Evolutionary conservation across 176 grass and related monocot genomes (phyloP).

Genomic region (Phoenix dactylifera): DNA sequence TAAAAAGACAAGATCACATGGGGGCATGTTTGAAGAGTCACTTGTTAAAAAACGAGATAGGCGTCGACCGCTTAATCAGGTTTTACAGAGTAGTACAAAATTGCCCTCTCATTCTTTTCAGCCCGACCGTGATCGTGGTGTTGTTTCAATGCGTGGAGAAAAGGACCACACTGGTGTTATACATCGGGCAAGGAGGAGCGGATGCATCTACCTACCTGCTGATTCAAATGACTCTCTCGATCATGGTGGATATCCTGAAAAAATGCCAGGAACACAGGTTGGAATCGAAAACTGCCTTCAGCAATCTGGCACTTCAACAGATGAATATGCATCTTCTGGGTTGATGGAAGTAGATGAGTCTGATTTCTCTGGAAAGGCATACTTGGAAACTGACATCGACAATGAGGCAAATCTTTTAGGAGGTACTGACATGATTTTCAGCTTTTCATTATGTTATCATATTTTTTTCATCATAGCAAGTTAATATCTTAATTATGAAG

Average conservation of each 20-base stretch:
- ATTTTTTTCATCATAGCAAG: background rate
- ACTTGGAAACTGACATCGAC: conserved; percentile 69
- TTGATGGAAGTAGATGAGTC: conserved; percentile 40
- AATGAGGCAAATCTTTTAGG: conserved; percentile 49
- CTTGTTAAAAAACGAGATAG: conserved; percentile 58
- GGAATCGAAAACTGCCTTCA: conserved; percentile 59
- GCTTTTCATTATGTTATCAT: background rate
- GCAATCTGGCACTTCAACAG: conserved; percentile 44
- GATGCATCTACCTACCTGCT: conserved; percentile 44
- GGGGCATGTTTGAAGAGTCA: conserved; percentile 52
- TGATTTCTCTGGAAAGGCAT: conserved; percentile 58
- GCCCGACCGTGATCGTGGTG: conserved; percentile 33
- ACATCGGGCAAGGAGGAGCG: conserved; percentile 41
- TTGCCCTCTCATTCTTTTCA: conserved; percentile 24
- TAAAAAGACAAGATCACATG: conserved; percentile 45
- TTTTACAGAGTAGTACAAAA: conserved; percentile 54
- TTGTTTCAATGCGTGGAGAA: conserved; percentile 34
- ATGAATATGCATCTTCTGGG: conserved; percentile 63
- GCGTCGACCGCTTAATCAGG: conserved; percentile 40
- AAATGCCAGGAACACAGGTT: conserved; percentile 40
- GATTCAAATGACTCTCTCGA: conserved; percentile 65
- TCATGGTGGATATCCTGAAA: conserved; percentile 35
- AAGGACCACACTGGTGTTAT: conserved; percentile 29
- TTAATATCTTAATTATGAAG: background rate
- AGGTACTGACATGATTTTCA: conserved; percentile 31